Conservation (phyloP, 169 alveolate species). For the Cyclospora cayetanensis region DNA sequence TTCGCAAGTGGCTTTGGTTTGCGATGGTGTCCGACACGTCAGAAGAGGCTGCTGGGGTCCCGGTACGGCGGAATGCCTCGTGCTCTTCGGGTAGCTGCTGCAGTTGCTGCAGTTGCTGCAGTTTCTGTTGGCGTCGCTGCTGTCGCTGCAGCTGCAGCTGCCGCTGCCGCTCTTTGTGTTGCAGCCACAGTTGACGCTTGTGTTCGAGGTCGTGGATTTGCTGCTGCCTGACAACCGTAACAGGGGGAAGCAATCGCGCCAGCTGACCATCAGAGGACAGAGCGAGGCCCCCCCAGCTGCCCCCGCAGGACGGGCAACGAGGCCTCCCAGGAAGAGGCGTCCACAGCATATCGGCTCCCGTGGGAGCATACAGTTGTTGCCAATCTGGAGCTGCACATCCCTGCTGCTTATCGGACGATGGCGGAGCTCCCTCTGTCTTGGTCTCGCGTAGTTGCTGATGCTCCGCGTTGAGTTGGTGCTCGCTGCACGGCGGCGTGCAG, state of each 20-base stretch:
- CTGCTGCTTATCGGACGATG: not conserved
- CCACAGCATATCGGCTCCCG: not conserved
- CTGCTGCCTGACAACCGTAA: too few relatives aligned
- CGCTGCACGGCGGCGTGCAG: not conserved
- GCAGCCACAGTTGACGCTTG: not conserved
- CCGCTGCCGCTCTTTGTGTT: not conserved
- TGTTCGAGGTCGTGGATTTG: not conserved
- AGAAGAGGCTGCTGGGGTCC: not conserved
- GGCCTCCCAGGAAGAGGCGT: slow-evolving; percentile 1
- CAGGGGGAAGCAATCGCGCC: not conserved
- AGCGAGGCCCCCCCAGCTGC: not conserved
- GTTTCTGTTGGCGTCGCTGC: not conserved
- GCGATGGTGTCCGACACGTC: not conserved
- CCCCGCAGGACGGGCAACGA: not conserved
- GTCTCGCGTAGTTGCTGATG: too few relatives aligned
- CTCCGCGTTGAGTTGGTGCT: too few relatives aligned
- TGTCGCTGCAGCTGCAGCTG: not conserved
- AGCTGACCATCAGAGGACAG: not conserved
- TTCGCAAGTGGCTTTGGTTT: not conserved
- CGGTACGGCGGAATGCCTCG: not conserved
- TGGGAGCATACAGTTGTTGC: slow-evolving; percentile 5
- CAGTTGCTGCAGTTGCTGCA: not conserved
- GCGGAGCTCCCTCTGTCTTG: too few relatives aligned
- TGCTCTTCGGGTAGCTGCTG: not conserved
- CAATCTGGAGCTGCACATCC: not conserved